These are phyloP conservation scores for Dipodascus albidus DNA, from an alignment of 805 yeast genomes.

Conservation along the genomic window DNA sequence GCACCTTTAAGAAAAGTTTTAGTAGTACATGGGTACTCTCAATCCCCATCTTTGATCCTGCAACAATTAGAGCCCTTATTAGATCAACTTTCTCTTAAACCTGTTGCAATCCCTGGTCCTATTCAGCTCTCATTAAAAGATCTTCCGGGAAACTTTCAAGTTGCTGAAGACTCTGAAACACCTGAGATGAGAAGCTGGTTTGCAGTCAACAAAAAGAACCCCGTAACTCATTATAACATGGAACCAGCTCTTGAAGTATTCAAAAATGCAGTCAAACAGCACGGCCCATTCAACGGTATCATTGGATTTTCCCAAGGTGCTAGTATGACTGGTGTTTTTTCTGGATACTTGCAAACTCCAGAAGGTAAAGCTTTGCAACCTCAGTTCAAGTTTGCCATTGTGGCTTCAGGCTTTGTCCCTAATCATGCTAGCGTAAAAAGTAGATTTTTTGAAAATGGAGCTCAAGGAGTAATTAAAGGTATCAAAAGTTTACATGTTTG, in stretches of 20 bases:
- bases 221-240: conserved; percentile 21
- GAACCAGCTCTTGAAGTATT: conserved; percentile 39
- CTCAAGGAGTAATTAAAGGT: not conserved
- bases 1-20: not conserved
- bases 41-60: not conserved
- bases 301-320: conserved; percentile 95
- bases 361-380: conserved; percentile 40
- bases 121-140: conserved; percentile 35
- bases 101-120: not conserved
- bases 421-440: conserved; percentile 11
- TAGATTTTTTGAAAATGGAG: not conserved
- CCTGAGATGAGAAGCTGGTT: conserved; percentile 66
- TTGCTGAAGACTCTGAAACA: conserved; percentile 38
- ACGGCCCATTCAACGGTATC: conserved; percentile 81
- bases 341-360: conserved; percentile 44
- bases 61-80: not conserved
- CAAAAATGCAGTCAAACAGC: conserved; percentile 42
- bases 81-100: not conserved
- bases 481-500: not conserved
- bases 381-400: conserved; percentile 56
- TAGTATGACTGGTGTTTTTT: conserved; percentile 62
- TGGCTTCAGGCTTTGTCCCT: conserved; percentile 52
- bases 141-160: conserved; percentile 48
- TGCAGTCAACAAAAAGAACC: conserved; percentile 35
- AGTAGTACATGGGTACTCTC: not conserved